Evolutionary conservation across 2,329 filamentous ascomycete species (phyloP).

Genomic region (Ramichloridium luteum): DNA sequence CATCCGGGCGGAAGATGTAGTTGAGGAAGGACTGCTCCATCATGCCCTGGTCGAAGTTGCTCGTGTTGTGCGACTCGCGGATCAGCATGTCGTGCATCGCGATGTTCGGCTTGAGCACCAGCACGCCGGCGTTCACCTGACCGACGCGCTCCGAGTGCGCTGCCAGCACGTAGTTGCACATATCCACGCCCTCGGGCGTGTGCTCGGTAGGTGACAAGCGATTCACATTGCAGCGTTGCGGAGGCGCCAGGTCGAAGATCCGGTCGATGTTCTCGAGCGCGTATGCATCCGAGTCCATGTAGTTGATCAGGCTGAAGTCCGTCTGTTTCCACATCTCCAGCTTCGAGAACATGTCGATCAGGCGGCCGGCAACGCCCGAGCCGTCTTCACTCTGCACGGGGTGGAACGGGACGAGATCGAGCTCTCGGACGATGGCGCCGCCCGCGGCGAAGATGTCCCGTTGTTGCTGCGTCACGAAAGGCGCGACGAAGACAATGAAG

Average conservation of each 20-base stretch:
- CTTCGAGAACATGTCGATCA: slow-evolving; percentile 27
- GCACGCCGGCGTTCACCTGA: slow-evolving; percentile 24
- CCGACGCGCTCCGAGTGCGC: slow-evolving; percentile 10
- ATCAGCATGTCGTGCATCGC: slow-evolving; percentile 22
- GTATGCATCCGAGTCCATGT: slow-evolving; percentile 26
- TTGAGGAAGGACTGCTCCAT: slow-evolving; percentile 26
- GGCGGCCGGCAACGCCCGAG: slow-evolving; percentile 18
- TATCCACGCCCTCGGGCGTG: slow-evolving; percentile 9
- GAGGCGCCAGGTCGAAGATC: slow-evolving; percentile 19
- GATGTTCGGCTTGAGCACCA: slow-evolving; percentile 23
- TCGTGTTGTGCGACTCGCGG: slow-evolving; percentile 24
- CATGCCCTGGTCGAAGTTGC: slow-evolving; percentile 22
- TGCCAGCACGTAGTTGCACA: slow-evolving; percentile 23
- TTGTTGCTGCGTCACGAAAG: slow-evolving; percentile 22
- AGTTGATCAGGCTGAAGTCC: slow-evolving; percentile 22
- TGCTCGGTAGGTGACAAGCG: slow-evolving; percentile 20
- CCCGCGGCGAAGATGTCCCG: slow-evolving; percentile 21
- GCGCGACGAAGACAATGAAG: slow-evolving; percentile 25
- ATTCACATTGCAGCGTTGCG: slow-evolving; percentile 14
- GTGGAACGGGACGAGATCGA: slow-evolving; percentile 20
- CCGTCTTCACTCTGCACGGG: slow-evolving; percentile 18
- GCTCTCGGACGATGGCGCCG: slow-evolving; percentile 26
- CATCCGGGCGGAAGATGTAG: slow-evolving; percentile 21
- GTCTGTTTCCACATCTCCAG: slow-evolving; percentile 27
- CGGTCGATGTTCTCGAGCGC: slow-evolving; percentile 21